These are phyloP conservation scores for Cardamine chenopodiifolia DNA, from an alignment of 345 rosid genomes.

Conservation along the genomic window DNA sequence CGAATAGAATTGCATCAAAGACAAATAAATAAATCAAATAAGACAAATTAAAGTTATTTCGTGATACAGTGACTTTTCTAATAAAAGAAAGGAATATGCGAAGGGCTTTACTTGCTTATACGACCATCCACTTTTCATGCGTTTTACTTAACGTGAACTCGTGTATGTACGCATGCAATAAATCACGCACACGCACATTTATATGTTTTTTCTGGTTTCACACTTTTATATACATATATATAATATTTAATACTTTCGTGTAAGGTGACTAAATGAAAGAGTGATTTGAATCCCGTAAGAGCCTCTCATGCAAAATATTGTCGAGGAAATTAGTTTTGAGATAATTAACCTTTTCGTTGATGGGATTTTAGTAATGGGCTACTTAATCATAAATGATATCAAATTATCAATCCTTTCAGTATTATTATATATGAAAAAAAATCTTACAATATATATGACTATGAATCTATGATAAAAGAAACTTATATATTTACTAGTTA, in stretches of 20 bases:
- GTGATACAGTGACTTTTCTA: constrained; percentile 15
- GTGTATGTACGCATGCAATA: constrained; percentile 17
- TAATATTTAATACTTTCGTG: not conserved
- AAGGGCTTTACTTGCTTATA: constrained; percentile 26
- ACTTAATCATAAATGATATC: not conserved
- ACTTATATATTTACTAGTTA: not conserved
- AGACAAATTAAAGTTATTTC: not conserved
- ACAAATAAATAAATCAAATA: not conserved
- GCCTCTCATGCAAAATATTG: constrained; percentile 1
- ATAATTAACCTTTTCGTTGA: not conserved
- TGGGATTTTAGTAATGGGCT: not conserved
- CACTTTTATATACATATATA: not conserved
- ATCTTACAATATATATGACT: not conserved
- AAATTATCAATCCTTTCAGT: not conserved
- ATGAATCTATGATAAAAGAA: not conserved
- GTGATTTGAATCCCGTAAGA: not conserved
- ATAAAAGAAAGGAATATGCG: constrained; percentile 21
- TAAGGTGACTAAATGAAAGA: not conserved
- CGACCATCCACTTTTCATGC: constrained; percentile 33
- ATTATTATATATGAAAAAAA: not conserved
- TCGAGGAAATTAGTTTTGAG: constrained; percentile 1
- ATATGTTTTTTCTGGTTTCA: not conserved
- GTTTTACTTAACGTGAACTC: constrained; percentile 8
- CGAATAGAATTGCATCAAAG: not conserved
- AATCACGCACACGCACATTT: not conserved